phyloP scores from a whole-genome alignment of 257 asterid species.

The Catharanthus roseus region DNA sequence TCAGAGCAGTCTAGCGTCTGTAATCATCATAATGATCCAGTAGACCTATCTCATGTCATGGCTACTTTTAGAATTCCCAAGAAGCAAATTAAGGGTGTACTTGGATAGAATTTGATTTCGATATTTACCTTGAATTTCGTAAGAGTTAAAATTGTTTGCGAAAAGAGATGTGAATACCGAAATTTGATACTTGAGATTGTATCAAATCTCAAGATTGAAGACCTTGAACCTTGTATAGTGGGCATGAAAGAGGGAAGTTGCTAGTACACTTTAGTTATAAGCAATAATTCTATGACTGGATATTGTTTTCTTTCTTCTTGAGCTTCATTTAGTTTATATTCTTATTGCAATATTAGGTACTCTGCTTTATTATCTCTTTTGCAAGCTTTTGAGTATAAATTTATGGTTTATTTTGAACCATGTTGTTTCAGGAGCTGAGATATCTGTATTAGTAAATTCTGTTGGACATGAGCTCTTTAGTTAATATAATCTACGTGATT shows the following conservation, averaged over 20 bases:
- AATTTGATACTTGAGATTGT: too few species aligned
- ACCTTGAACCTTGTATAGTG: not conserved
- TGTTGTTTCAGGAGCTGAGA: not conserved
- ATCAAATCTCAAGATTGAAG: slow-evolving; percentile 22
- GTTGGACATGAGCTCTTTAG: too few species aligned
- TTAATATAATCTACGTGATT: too few species aligned
- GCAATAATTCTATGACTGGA: not conserved
- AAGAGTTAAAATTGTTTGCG: too few species aligned
- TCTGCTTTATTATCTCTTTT: not conserved
- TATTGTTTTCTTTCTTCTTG: too few species aligned
- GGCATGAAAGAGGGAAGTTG: not conserved
- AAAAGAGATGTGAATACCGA: too few species aligned
- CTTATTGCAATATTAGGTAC: not conserved
- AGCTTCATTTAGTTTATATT: not conserved
- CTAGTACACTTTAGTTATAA: not conserved
- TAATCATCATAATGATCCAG: slow-evolving; percentile 29
- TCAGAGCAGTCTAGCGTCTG: slow-evolving; percentile 29
- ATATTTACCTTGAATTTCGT: too few species aligned
- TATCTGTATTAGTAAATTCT: too few species aligned
- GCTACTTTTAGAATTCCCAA: slow-evolving; percentile 54
- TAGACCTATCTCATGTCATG: slow-evolving; percentile 51
- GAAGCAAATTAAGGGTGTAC: slow-evolving; percentile 36
- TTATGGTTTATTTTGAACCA: not conserved
- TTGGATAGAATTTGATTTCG: too few species aligned
- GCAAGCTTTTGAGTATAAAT: not conserved